Conservation (phyloP, 208 protist species). For the Wallacemonas collosoma region DNA sequence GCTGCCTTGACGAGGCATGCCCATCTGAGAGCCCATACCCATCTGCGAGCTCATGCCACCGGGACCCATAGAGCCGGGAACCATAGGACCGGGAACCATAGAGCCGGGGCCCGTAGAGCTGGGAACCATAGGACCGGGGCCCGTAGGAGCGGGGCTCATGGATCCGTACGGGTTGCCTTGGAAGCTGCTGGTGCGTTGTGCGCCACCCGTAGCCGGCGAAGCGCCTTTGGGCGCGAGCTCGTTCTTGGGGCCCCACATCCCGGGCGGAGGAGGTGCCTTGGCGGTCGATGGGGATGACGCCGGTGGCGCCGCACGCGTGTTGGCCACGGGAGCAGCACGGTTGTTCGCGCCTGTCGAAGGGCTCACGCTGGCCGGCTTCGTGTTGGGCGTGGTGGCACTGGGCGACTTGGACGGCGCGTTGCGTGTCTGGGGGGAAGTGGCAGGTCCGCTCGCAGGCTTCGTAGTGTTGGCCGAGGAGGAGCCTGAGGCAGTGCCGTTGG, state of each 20-base stretch:
- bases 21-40: constrained; percentile 14
- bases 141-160: constrained; percentile 20
- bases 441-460: constrained; percentile 12
- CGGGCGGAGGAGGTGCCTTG: constrained; percentile 10
- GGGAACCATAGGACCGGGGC: neutral
- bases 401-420: constrained; percentile 3
- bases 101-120: too few relatives aligned
- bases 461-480: neutral
- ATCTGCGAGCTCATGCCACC: constrained; percentile 19
- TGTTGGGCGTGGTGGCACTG: neutral
- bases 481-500: neutral
- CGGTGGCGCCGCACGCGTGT: neutral
- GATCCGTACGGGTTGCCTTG: constrained; percentile 25
- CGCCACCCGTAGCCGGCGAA: constrained; percentile 4
- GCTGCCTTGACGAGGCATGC: too few relatives aligned
- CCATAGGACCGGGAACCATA: too few relatives aligned
- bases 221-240: constrained; percentile 17
- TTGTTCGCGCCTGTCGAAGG: neutral
- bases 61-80: neutral
- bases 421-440: constrained; percentile 2
- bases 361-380: constrained; percentile 2
- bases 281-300: constrained; percentile 2
- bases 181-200: constrained; percentile 19
- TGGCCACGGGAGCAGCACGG: neutral
- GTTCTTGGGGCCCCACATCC: constrained; percentile 26